Conservation (phyloP, 805 yeast genomes). For the Yamadazyma kitorensis region DNA sequence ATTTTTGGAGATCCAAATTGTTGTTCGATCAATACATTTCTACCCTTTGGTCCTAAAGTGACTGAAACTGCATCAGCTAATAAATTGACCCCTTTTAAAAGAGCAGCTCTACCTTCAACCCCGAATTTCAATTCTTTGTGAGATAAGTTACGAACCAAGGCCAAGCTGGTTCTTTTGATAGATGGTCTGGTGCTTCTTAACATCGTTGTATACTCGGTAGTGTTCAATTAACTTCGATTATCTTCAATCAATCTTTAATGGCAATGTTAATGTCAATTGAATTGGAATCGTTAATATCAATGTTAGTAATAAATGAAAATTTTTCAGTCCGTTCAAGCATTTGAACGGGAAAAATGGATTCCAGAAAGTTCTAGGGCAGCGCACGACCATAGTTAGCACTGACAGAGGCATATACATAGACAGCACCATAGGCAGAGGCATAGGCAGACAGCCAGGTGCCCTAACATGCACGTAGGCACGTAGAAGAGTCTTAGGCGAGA, state of each 20-base stretch:
- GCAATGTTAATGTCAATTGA: background rate
- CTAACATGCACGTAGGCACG: background rate
- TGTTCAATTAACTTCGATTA: no score
- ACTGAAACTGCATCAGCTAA: slow-evolving; percentile 96
- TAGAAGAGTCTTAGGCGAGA: no score
- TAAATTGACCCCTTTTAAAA: slow-evolving; percentile 89
- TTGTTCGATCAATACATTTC: slow-evolving; percentile 95
- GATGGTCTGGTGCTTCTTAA: slow-evolving; percentile 45
- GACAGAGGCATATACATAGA: no score
- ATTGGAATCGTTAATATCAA: no score
- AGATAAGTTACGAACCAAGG: slow-evolving; percentile 49
- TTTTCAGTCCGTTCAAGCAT: slow-evolving; percentile 14
- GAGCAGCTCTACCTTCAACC: slow-evolving; percentile 94
- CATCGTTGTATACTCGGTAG: slow-evolving; percentile 25
- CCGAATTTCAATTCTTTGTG: slow-evolving; percentile 97
- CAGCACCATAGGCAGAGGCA: no score
- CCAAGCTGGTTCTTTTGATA: slow-evolving; percentile 35
- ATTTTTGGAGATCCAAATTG: slow-evolving; percentile 95
- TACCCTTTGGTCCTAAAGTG: slow-evolving; percentile 96
- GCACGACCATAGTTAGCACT: slow-evolving; percentile 5
- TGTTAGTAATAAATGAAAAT: slow-evolving; percentile 11
- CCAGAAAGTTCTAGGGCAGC: slow-evolving; percentile 13
- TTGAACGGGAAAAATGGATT: no score
- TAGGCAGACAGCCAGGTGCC: no score
- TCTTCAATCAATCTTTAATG: no score